phyloP scores from a whole-genome alignment of 106 monocot species.

The Apostasia ramifera region DNA sequence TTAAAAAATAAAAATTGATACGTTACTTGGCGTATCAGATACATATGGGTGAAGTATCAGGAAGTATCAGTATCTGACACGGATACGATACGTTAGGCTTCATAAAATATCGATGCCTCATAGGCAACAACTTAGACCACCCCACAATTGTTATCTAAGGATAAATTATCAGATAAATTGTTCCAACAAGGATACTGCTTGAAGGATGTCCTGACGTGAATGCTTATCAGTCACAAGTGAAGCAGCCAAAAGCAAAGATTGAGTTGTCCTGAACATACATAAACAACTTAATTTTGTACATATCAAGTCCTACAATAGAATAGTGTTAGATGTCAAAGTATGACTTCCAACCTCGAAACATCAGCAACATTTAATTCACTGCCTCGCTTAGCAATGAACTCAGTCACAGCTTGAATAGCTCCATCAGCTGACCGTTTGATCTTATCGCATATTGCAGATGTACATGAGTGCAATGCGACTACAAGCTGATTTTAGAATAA shows the following conservation, averaged over 20 bases:
- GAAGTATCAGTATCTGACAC: too few species aligned
- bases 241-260: conserved; percentile 77
- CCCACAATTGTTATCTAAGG: background rate
- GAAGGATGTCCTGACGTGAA: conserved; percentile 85
- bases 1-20: too few species aligned
- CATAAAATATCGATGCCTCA: too few species aligned
- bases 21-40: too few species aligned
- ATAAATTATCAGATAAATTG: background rate
- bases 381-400: conserved; percentile 79
- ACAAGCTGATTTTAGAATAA: conserved; percentile 61
- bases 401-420: conserved; percentile 80
- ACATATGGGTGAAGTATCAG: too few species aligned
- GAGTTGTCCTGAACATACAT: conserved; percentile 58
- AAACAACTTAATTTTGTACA: background rate
- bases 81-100: too few species aligned
- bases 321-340: background rate
- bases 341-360: conserved; percentile 55
- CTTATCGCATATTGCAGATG: conserved; percentile 80
- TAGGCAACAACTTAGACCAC: too few species aligned
- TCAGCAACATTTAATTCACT: conserved; percentile 75
- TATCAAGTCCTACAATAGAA: background rate
- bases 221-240: conserved; percentile 60
- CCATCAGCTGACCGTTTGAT: conserved; percentile 95
- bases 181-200: conserved; percentile 62
- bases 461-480: conserved; percentile 60